Evolutionary conservation across 495 filamentous ascomycete species (phyloP).

Genomic region (Penicillium subrubescens): DNA sequence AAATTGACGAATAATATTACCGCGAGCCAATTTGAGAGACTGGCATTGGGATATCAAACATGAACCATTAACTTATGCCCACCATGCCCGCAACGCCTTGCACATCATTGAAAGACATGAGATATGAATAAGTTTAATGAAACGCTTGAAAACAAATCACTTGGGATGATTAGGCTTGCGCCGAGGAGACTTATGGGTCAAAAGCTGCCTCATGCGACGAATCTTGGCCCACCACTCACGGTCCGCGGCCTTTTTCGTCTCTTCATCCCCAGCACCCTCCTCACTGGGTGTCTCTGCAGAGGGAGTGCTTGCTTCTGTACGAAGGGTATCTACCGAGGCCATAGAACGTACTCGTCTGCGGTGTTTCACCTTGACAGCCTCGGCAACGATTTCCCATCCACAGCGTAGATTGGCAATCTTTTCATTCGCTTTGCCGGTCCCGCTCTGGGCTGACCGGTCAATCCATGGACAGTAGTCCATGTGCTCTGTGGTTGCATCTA

Average conservation of each 20-base stretch:
- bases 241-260: constrained; percentile 46
- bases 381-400: constrained; percentile 50
- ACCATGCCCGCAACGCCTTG: background rate
- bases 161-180: constrained; percentile 24
- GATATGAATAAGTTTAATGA: background rate
- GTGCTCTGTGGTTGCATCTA: constrained; percentile 71
- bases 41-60: background rate
- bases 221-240: constrained; percentile 57
- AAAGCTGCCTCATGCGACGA: constrained; percentile 48
- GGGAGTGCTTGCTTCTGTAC: constrained; percentile 29
- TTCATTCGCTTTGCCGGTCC: constrained; percentile 37
- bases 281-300: constrained; percentile 25
- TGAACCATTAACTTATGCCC: background rate
- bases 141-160: constrained; percentile 12
- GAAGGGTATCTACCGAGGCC: constrained; percentile 24
- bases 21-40: background rate
- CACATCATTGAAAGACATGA: background rate
- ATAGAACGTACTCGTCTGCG: constrained; percentile 37
- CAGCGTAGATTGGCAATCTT: constrained; percentile 36
- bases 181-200: constrained; percentile 46
- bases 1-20: background rate
- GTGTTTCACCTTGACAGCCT: constrained; percentile 45
- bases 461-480: constrained; percentile 84
- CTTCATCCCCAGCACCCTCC: constrained; percentile 34
- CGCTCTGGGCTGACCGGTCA: constrained; percentile 60